A percentile compares a stretch with the other conserved stretches of the same genome.
These are phyloP conservation scores for Aspergillus sp. DNA, from an alignment of 2,329 filamentous ascomycete species.

Conservation along the genomic window DNA sequence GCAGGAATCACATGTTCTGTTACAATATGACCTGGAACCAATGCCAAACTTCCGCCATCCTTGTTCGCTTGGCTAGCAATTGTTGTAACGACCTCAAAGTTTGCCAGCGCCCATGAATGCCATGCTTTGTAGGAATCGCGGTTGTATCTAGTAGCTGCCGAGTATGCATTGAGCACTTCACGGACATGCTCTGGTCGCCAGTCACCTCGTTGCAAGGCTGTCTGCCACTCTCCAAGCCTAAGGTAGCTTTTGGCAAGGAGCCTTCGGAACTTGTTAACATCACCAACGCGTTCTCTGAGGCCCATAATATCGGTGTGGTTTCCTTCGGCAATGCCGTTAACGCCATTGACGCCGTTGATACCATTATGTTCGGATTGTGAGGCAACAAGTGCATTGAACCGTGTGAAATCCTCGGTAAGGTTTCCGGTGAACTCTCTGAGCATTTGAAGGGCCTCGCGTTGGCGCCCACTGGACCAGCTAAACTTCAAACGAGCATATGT, in stretches of 20 bases:
- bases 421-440: slow-evolving; percentile 62
- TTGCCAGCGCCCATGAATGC: slow-evolving; percentile 97
- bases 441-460: slow-evolving; percentile 61
- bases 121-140: slow-evolving; percentile 98
- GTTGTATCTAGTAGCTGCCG: slow-evolving; percentile 89
- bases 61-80: slow-evolving; percentile 67
- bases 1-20: slow-evolving; percentile 91
- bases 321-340: slow-evolving; percentile 49
- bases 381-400: slow-evolving; percentile 43
- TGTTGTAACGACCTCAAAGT: slow-evolving; percentile 95
- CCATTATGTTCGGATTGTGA: slow-evolving; percentile 40
- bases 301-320: slow-evolving; percentile 39
- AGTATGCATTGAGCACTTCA: slow-evolving; percentile 88
- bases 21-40: slow-evolving; percentile 66
- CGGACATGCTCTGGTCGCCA: slow-evolving; percentile 86
- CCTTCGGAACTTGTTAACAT: slow-evolving; percentile 60
- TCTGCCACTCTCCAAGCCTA: slow-evolving; percentile 95
- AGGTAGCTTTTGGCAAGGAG: slow-evolving; percentile 94
- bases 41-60: slow-evolving; percentile 46
- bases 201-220: slow-evolving; percentile 77
- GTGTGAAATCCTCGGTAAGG: slow-evolving; percentile 59
- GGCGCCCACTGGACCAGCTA: slow-evolving; percentile 81
- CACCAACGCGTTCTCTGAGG: slow-evolving; percentile 43
- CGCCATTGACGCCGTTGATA: slow-evolving; percentile 51
- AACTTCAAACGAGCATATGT: slow-evolving; percentile 98